A percentile compares a stretch with the other conserved stretches of the same genome.
Conservation (phyloP, 192 early-diverging fungal genomes). For the Kappamyces sp. region DNA sequence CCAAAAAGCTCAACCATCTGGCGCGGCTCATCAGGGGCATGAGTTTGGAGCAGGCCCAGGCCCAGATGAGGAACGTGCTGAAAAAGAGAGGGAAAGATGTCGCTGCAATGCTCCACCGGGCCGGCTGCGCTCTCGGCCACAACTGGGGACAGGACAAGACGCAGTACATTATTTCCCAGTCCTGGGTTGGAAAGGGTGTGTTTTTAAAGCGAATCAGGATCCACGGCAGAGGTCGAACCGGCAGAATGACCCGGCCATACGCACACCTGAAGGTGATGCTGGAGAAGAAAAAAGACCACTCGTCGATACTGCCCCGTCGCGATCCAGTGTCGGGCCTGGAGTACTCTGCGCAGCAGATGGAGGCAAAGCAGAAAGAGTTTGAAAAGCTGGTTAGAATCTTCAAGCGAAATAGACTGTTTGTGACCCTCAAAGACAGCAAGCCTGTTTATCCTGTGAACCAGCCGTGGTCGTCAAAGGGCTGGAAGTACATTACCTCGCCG, state of each 20-base stretch:
- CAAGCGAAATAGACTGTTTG: conserved; percentile 28
- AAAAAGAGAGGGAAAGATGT: conserved; percentile 37
- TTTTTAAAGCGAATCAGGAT: conserved; percentile 68
- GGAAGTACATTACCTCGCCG: conserved; percentile 38
- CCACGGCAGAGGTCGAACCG: conserved; percentile 73
- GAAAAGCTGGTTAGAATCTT: conserved; percentile 30
- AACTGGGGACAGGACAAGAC: conserved; percentile 23
- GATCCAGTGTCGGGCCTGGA: not conserved
- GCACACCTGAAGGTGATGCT: conserved; percentile 78
- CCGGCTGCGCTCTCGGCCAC: conserved; percentile 16
- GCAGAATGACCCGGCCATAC: conserved; percentile 66
- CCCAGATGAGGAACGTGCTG: conserved; percentile 37
- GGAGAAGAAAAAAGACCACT: conserved; percentile 37
- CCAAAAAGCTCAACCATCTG: conserved; percentile 38
- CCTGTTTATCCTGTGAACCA: conserved; percentile 23
- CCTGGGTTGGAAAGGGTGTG: conserved; percentile 81
- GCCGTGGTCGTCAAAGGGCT: conserved; percentile 39
- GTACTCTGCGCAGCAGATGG: conserved; percentile 10
- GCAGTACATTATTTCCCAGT: conserved; percentile 40
- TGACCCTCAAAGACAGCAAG: conserved; percentile 26
- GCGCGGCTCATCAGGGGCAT: conserved; percentile 36
- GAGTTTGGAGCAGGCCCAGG: conserved; percentile 29
- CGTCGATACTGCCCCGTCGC: not conserved
- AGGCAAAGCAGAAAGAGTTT: conserved; percentile 26
- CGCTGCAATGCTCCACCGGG: conserved; percentile 22